These are phyloP conservation scores for Aspergillus sclerotioniger DNA, from an alignment of 495 filamentous ascomycete species.

Conservation along the genomic window DNA sequence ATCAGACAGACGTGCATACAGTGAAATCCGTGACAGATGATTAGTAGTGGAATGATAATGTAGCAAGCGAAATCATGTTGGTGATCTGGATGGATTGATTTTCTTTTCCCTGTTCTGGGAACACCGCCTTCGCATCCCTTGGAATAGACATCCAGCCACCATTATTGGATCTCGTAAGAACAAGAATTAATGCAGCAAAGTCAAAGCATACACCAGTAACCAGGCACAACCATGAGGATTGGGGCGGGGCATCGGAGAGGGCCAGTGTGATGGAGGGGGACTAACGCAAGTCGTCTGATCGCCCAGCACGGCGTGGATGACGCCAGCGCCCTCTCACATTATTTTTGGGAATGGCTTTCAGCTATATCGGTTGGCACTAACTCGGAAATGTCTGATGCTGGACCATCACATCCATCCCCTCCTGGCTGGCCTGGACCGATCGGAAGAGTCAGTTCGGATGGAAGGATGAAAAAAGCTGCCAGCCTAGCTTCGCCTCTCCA, in stretches of 20 bases:
- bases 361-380: not conserved
- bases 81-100: too few species aligned
- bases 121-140: not conserved
- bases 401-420: not conserved
- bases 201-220: not conserved
- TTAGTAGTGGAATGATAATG: not conserved
- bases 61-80: too few species aligned
- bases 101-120: too few species aligned
- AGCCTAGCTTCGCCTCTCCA: slow-evolving; percentile 1
- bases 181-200: not conserved
- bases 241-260: not conserved
- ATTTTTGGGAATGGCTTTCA: not conserved
- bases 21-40: not conserved
- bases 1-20: not conserved
- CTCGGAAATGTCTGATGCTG: not conserved
- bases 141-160: slow-evolving; percentile 1
- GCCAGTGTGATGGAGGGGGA: slow-evolving; percentile 15
- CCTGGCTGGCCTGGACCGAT: not conserved
- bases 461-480: slow-evolving; percentile 8
- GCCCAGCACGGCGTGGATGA: slow-evolving; percentile 7
- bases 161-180: slow-evolving; percentile 1
- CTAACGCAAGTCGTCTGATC: slow-evolving; percentile 18
- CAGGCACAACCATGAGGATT: not conserved
- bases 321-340: slow-evolving; percentile 8
- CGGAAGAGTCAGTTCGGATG: not conserved